Conservation (phyloP, 768 basidiomycete genomes). For the Rhodosporidiobolus odoratus region DNA sequence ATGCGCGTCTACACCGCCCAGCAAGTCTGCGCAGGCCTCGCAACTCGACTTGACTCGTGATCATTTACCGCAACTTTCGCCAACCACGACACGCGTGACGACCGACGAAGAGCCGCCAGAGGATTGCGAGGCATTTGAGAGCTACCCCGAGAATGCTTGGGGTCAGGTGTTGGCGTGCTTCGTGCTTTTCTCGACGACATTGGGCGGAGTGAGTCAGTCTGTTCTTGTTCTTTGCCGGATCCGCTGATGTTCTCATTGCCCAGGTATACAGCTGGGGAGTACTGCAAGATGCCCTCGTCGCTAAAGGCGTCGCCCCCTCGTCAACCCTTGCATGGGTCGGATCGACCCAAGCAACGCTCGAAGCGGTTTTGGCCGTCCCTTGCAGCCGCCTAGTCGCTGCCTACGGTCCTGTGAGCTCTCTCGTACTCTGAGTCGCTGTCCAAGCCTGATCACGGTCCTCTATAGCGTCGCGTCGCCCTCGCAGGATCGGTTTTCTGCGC, state of each 20-base stretch:
- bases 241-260: background rate
- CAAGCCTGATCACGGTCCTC: no score
- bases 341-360: conserved; percentile 11
- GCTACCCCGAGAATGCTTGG: conserved; percentile 20
- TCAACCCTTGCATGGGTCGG: conserved; percentile 39
- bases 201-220: conserved; percentile 13
- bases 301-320: conserved; percentile 24
- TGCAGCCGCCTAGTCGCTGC: background rate
- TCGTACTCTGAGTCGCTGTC: background rate
- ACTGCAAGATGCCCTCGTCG: conserved; percentile 6
- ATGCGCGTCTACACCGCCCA: no score
- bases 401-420: background rate
- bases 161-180: background rate
- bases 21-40: no score
- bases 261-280: background rate
- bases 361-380: conserved; percentile 24
- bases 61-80: no score
- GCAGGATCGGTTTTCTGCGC: conserved; percentile 2
- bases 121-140: no score
- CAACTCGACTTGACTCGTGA: no score
- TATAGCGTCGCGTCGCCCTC: conserved; percentile 25
- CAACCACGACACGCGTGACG: no score
- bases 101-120: no score
- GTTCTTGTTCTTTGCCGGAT: background rate
- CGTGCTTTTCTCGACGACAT: background rate